These are phyloP conservation scores for Euphrasia confusa DNA, from an alignment of 257 asterid species.

Conservation along the genomic window DNA sequence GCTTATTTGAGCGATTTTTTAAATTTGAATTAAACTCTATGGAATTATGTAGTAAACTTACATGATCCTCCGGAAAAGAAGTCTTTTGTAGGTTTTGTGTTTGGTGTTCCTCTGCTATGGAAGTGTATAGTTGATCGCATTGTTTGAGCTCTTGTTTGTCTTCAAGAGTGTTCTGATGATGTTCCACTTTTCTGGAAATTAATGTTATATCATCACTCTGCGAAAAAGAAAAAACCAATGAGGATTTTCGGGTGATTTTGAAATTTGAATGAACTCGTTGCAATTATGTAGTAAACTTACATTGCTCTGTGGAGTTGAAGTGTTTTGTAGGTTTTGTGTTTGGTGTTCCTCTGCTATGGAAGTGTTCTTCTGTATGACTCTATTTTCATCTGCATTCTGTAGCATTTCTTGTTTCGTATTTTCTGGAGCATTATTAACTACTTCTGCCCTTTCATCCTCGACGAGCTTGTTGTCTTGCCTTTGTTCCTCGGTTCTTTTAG, in stretches of 20 bases:
- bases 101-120: neutral
- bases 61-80: too few species aligned
- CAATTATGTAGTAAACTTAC: slow-evolving; percentile 39
- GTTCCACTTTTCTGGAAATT: slow-evolving; percentile 19
- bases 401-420: slow-evolving; percentile 19
- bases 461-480: slow-evolving; percentile 20
- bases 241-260: slow-evolving; percentile 14
- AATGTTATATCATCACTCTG: slow-evolving; percentile 34
- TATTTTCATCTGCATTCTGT: slow-evolving; percentile 26
- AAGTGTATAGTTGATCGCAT: too few species aligned
- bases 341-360: slow-evolving; percentile 34
- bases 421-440: slow-evolving; percentile 21
- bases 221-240: slow-evolving; percentile 23
- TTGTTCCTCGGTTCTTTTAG: slow-evolving; percentile 28
- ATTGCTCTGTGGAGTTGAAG: slow-evolving; percentile 25
- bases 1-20: too few species aligned
- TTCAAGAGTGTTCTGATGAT: slow-evolving; percentile 17
- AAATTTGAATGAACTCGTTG: slow-evolving; percentile 10
- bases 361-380: slow-evolving; percentile 10
- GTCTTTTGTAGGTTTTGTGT: too few species aligned
- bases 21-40: too few species aligned
- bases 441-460: slow-evolving; percentile 28
- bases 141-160: too few species aligned
- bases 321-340: slow-evolving; percentile 23
- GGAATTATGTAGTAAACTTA: too few species aligned